Percentiles rank a stretch among this genome's conserved stretches.
Conservation (phyloP, 768 basidiomycete genomes). For the Mycena indigotica region DNA sequence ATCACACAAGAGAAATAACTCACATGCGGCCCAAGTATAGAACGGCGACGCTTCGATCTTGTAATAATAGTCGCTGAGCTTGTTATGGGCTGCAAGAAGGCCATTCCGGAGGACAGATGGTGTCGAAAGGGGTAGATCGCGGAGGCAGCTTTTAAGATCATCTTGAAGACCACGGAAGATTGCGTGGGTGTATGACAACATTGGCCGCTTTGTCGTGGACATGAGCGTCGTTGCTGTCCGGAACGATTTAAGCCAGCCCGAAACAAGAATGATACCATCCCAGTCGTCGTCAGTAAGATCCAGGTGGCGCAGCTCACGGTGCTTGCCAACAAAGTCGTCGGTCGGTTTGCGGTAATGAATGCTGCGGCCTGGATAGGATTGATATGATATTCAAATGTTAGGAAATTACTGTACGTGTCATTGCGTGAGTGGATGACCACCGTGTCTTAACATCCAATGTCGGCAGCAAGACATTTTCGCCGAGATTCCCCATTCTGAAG, state of each 20-base stretch:
- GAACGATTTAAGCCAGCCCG: slow-evolving; percentile 8
- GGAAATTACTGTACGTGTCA: slow-evolving; percentile 9
- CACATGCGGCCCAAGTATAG: slow-evolving; percentile 17
- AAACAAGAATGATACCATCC: slow-evolving; percentile 2
- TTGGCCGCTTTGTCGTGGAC: slow-evolving; percentile 21
- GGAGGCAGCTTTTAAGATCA: slow-evolving; percentile 2
- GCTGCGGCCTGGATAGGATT: background rate
- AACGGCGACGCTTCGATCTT: slow-evolving; percentile 19
- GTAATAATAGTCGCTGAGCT: slow-evolving; percentile 25
- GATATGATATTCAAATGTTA: background rate
- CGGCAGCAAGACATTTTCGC: slow-evolving; percentile 14
- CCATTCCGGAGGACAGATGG: slow-evolving; percentile 9
- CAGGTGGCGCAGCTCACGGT: background rate
- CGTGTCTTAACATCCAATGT: slow-evolving; percentile 22
- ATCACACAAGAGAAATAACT: background rate
- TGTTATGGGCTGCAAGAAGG: slow-evolving; percentile 15
- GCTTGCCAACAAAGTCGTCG: background rate
- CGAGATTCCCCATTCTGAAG: background rate
- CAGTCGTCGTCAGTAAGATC: slow-evolving; percentile 8
- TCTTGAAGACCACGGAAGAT: slow-evolving; percentile 20
- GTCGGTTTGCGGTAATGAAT: background rate
- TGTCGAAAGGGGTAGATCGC: slow-evolving; percentile 7
- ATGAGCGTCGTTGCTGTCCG: slow-evolving; percentile 17
- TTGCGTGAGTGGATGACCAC: slow-evolving; percentile 21
- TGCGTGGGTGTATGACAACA: slow-evolving; percentile 20